Conservation (phyloP, 2,329 filamentous ascomycete species). For the Ascocoryne sarcoides region DNA sequence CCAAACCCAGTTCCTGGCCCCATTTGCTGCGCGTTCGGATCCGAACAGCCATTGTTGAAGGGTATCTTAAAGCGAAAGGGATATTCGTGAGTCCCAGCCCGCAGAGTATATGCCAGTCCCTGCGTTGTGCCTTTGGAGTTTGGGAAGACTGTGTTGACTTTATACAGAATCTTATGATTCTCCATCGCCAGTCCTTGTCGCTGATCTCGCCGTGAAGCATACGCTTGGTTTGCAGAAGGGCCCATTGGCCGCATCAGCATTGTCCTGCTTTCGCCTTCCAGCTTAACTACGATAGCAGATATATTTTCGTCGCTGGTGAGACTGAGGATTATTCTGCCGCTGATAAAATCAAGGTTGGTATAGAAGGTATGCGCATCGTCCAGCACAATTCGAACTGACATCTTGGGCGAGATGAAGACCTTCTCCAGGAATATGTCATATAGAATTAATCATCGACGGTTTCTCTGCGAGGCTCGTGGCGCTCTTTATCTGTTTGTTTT, state of each 20-base stretch:
- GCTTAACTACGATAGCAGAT: slow-evolving; percentile 68
- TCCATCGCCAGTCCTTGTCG: slow-evolving; percentile 37
- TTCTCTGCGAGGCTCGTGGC: neutral
- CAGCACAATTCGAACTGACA: slow-evolving; percentile 60
- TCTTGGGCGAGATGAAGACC: slow-evolving; percentile 26
- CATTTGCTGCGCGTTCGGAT: slow-evolving; percentile 42
- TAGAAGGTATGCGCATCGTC: slow-evolving; percentile 62
- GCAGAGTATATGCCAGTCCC: slow-evolving; percentile 45
- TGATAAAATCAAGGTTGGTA: slow-evolving; percentile 70
- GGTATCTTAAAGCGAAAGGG: slow-evolving; percentile 70
- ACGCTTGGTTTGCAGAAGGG: slow-evolving; percentile 8
- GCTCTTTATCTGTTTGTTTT: neutral
- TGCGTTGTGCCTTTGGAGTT: slow-evolving; percentile 4
- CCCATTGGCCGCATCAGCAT: slow-evolving; percentile 31
- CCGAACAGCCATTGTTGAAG: slow-evolving; percentile 59
- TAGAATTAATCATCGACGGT: neutral
- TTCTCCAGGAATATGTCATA: neutral
- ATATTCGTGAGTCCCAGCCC: slow-evolving; percentile 65
- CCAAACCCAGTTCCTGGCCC: slow-evolving; percentile 45
- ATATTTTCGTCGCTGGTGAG: slow-evolving; percentile 61
- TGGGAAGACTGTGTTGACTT: slow-evolving; percentile 64
- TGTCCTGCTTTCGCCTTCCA: slow-evolving; percentile 71
- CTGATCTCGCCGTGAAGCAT: slow-evolving; percentile 2
- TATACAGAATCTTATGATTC: slow-evolving; percentile 68
- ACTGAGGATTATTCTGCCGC: slow-evolving; percentile 48